Base-by-base conservation (phyloP, 352 stramenopile species). In the Phytophthora pini region DNA sequence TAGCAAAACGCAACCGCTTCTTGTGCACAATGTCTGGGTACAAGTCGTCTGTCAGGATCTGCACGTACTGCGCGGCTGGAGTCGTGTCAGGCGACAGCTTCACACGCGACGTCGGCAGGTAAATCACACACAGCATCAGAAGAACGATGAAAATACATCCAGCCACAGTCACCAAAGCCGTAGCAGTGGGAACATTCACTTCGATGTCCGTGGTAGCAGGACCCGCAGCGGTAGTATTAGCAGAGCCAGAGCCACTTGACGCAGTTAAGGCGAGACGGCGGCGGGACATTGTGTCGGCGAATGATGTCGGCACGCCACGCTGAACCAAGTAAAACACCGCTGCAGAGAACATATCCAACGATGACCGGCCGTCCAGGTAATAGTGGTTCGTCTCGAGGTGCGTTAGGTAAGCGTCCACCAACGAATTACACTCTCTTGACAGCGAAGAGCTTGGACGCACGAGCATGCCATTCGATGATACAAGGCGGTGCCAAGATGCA, bases 11-110 rank as follows among this genome's bases (percentile, higher is more conserved):
- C 34, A 91, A 69, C 1, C 78, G 74, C 61, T 91, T 91, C 72
- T 91, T 88, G 75, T 91, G 77, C 24, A 91, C 80, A 29, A 88
- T 40, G 34, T 89, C 76, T 0, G 82, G 82, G 39, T 91, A 91
- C 59, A 86, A 55, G 52, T 91, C 80, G 56, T 91, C 82, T 6
- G 82, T 91, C 40, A 89, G 69, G 44, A 91, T 87, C 59, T 89
- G 76, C 24, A 91, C 78, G 40, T 89, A 91, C 53, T 89, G 78
- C 6, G 80, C 78, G 1, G 78, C 82, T 8, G 80, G 76, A 4
- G 82, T 91, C 40, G 80, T 89, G 57, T 89, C 79, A 13, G 82
- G 80, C 3, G 68, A 79, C 34, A 88, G 54, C 40, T 84, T 83
- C 15, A 89, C 80, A 20, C 82, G 78, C 3, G 72, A 45, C 12